phyloP scores from a whole-genome alignment of 2,329 filamentous ascomycete genomes.

The Kalaharituber pfeilii region DNA sequence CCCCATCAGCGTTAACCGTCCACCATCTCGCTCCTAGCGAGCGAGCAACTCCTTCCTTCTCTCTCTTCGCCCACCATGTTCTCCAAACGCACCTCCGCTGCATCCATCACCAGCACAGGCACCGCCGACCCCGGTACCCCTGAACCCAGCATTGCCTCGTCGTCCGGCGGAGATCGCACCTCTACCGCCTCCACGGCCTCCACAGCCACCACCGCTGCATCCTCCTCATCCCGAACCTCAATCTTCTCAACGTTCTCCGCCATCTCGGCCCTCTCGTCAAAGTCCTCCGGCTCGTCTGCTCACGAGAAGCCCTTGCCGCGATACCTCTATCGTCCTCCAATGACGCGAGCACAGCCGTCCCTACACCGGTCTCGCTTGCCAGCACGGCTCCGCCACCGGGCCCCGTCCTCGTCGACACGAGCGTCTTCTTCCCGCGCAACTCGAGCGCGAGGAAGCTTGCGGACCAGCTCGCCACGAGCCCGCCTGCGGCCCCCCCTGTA shows the following conservation, averaged over 20 bases:
- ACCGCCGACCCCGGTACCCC: not conserved
- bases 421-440: not conserved
- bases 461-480: not conserved
- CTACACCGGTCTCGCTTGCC: too few species aligned
- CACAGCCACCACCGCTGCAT: not conserved
- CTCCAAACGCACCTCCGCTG: not conserved
- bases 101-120: not conserved
- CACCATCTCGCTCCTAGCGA: too few species aligned
- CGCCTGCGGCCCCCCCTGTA: not conserved
- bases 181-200: not conserved
- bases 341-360: too few species aligned
- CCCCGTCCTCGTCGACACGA: not conserved
- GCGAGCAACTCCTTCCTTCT: too few species aligned
- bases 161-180: too few species aligned
- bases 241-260: not conserved
- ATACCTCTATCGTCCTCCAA: too few species aligned
- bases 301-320: too few species aligned
- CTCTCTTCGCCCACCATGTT: not conserved
- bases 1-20: too few species aligned
- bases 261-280: not conserved
- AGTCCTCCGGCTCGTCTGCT: too few species aligned
- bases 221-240: not conserved
- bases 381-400: too few species aligned
- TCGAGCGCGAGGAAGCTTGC: not conserved
- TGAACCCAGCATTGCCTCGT: too few species aligned